Evolutionary conservation across 2,329 filamentous ascomycete species (phyloP).

Genomic region (Colletotrichum melonis): DNA sequence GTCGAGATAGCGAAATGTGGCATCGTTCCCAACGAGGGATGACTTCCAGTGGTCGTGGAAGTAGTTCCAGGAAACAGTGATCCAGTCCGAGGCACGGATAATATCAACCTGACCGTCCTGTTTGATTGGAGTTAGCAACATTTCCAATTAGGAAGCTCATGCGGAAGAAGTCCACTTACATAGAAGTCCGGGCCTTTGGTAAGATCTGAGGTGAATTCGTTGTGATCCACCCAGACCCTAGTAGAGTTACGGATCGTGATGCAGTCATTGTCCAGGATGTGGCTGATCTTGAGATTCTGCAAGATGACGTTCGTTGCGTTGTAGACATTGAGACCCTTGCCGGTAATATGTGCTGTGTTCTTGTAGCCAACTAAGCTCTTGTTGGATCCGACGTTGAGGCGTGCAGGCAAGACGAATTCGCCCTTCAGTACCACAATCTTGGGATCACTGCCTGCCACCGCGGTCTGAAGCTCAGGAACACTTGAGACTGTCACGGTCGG

Average conservation of each 20-base stretch:
- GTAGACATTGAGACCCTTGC: constrained; percentile 49
- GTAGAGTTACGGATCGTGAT: constrained; percentile 58
- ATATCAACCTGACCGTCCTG: constrained; percentile 59
- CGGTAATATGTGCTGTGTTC: constrained; percentile 47
- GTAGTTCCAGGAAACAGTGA: constrained; percentile 61
- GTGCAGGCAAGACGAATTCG: constrained; percentile 51
- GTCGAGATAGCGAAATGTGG: constrained; percentile 52
- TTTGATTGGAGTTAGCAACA: background rate
- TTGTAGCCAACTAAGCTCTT: constrained; percentile 54
- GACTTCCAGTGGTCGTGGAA: constrained; percentile 60
- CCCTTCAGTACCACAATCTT: constrained; percentile 57
- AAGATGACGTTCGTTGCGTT: constrained; percentile 53
- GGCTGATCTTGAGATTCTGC: constrained; percentile 49
- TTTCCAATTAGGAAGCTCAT: background rate
- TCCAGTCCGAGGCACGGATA: constrained; percentile 55
- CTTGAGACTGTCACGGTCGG: constrained; percentile 59
- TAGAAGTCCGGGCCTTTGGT: constrained; percentile 51
- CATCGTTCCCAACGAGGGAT: constrained; percentile 55
- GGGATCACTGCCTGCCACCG: constrained; percentile 53
- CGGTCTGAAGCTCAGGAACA: constrained; percentile 54
- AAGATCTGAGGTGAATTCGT: constrained; percentile 57
- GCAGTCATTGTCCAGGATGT: constrained; percentile 53
- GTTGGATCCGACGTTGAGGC: constrained; percentile 57
- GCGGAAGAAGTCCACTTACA: constrained; percentile 32
- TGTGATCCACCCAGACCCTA: constrained; percentile 60